Conservation (phyloP, 2,329 filamentous ascomycete genomes). For the Botrytis fragariae region DNA sequence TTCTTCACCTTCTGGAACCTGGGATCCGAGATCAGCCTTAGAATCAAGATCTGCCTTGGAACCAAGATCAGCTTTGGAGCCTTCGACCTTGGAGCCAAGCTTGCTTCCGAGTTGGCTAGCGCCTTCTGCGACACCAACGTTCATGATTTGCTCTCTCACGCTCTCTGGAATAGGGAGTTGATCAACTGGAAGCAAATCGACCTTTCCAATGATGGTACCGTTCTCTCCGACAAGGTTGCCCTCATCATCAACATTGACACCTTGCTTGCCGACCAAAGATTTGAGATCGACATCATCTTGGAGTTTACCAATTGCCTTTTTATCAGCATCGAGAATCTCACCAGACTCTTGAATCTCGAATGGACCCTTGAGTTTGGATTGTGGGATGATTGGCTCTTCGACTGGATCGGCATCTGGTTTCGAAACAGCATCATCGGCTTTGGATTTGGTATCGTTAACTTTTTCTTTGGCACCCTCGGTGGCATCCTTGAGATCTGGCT, state of each 20-base stretch:
- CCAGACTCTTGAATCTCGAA: slow-evolving; percentile 18
- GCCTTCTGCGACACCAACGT: slow-evolving; percentile 4
- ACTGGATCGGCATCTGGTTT: slow-evolving; percentile 39
- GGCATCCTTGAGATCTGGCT: slow-evolving; percentile 34
- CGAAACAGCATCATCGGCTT: slow-evolving; percentile 5
- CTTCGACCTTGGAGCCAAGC: slow-evolving; percentile 5
- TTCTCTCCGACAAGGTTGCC: slow-evolving; percentile 58
- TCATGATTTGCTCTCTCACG: slow-evolving; percentile 12
- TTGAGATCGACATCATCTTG: slow-evolving; percentile 14
- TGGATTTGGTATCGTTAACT: background rate
- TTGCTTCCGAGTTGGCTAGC: slow-evolving; percentile 9
- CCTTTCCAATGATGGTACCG: slow-evolving; percentile 60
- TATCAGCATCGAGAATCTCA: slow-evolving; percentile 14
- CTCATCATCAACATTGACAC: slow-evolving; percentile 55
- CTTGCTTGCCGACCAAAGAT: slow-evolving; percentile 30
- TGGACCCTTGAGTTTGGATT: slow-evolving; percentile 18
- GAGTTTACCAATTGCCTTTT: slow-evolving; percentile 17
- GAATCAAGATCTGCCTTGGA: background rate
- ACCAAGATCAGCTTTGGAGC: background rate
- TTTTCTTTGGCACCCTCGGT: background rate
- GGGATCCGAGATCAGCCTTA: slow-evolving; percentile 10
- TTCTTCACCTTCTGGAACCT: slow-evolving; percentile 32
- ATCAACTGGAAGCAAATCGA: slow-evolving; percentile 18
- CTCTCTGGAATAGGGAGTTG: slow-evolving; percentile 18
- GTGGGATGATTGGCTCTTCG: slow-evolving; percentile 9